Percentiles rank a stretch among this genome's conserved stretches.
Evolutionary conservation across 495 filamentous ascomycete species (phyloP).

Genomic region (Echria macrotheca): DNA sequence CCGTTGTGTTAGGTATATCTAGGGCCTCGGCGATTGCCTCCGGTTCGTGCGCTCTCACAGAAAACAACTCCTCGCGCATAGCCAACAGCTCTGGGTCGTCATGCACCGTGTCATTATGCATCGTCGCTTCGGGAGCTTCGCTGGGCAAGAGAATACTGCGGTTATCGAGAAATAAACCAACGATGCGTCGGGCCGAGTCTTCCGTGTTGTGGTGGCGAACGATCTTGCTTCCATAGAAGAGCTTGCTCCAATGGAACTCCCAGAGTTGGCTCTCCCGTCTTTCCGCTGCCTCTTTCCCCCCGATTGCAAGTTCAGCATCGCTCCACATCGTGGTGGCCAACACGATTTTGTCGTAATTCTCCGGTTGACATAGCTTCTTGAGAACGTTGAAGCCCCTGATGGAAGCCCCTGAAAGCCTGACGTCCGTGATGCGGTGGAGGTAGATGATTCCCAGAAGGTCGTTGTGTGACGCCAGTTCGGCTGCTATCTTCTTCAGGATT

Average conservation of each 20-base stretch:
- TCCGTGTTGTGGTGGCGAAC: not conserved
- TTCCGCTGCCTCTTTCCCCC: not conserved
- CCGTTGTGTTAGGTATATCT: too few species aligned
- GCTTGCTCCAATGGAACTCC: slow-evolving; percentile 1
- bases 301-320: not conserved
- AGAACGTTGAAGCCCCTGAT: slow-evolving; percentile 41
- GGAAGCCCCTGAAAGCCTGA: slow-evolving; percentile 33
- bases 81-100: too few species aligned
- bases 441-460: slow-evolving; percentile 14
- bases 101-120: too few species aligned
- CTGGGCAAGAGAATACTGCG: too few species aligned
- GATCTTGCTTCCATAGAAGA: not conserved
- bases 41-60: too few species aligned
- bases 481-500: slow-evolving; percentile 33
- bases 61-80: too few species aligned
- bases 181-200: slow-evolving; percentile 3
- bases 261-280: not conserved
- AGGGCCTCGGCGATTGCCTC: too few species aligned
- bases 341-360: slow-evolving; percentile 33
- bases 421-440: slow-evolving; percentile 15
- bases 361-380: slow-evolving; percentile 36
- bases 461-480: too few species aligned
- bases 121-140: too few species aligned
- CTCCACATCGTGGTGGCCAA: slow-evolving; percentile 43
- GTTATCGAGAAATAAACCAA: not conserved